Evolutionary conservation across 1,139 yeast species (phyloP).

Genomic region (Candida sp.): DNA sequence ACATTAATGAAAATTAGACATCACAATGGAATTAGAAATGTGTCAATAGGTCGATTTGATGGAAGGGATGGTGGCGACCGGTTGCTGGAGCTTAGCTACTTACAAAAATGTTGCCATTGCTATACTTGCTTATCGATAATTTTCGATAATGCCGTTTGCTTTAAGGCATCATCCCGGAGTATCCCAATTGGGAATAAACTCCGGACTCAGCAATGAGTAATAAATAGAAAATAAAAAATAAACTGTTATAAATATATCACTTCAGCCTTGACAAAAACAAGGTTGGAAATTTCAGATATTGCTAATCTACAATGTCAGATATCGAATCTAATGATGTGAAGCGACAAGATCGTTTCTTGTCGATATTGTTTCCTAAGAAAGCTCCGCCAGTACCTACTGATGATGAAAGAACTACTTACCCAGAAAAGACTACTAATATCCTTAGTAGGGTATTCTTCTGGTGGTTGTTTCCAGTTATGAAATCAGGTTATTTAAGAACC

Average conservation of each 20-base stretch:
- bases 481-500: constrained; percentile 50
- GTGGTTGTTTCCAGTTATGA: constrained; percentile 49
- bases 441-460: constrained; percentile 42
- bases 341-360: constrained; percentile 28
- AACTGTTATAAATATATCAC: too few species aligned
- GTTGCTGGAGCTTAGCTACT: too few species aligned
- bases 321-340: constrained; percentile 6
- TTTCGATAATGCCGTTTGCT: neutral
- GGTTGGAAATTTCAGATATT: too few species aligned
- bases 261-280: too few species aligned
- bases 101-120: too few species aligned
- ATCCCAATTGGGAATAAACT: neutral
- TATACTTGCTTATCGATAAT: too few species aligned
- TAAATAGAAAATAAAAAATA: too few species aligned
- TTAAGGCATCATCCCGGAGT: neutral
- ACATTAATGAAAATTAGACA: too few species aligned
- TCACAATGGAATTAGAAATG: too few species aligned
- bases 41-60: too few species aligned
- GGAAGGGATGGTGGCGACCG: too few species aligned
- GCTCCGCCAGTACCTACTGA: constrained; percentile 36
- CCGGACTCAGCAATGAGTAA: neutral
- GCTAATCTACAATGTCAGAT: neutral
- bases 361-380: constrained; percentile 26
- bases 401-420: constrained; percentile 39
- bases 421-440: constrained; percentile 29